A percentile compares a stretch with the other conserved stretches of the same genome.
phyloP scores from a whole-genome alignment of 306 rosid species.

The Citrullus mucosospermus region DNA sequence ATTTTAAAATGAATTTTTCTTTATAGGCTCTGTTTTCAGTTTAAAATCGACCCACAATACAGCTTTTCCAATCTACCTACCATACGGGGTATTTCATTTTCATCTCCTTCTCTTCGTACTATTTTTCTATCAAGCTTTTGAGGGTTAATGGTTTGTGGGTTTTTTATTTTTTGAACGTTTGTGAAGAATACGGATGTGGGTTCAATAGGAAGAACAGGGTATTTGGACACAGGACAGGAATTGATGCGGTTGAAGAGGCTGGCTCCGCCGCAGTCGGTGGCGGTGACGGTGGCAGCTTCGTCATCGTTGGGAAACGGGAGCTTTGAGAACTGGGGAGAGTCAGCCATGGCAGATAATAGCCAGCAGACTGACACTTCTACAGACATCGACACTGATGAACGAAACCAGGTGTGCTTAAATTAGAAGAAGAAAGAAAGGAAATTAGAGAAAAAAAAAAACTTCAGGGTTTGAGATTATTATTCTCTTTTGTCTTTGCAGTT shows the following conservation, averaged over 20 bases:
- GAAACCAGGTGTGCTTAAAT: conserved; percentile 21
- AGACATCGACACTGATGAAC: conserved; percentile 57
- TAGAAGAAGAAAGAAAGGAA: not conserved
- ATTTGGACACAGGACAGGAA: conserved; percentile 34
- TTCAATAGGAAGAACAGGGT: conserved; percentile 29
- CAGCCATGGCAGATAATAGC: conserved; percentile 52
- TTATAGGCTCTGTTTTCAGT: conserved; percentile 47
- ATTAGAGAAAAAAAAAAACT: not conserved
- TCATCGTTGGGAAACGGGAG: conserved; percentile 46
- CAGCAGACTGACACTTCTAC: conserved; percentile 71
- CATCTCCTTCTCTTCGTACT: not conserved
- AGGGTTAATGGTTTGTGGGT: not conserved
- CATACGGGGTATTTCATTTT: conserved; percentile 31
- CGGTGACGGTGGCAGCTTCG: conserved; percentile 4
- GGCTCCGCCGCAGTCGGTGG: conserved; percentile 6
- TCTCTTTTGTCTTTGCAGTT: not conserved
- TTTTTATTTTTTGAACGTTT: not conserved
- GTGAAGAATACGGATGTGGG: conserved; percentile 38
- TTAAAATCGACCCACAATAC: conserved; percentile 39
- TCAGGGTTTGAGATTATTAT: not conserved
- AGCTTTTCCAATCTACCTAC: conserved; percentile 38
- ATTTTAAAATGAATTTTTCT: not conserved
- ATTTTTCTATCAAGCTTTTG: not conserved
- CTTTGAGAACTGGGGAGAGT: conserved; percentile 73
- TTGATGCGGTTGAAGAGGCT: conserved; percentile 26